Evolutionary conservation across 371 early-diverging fungal species (phyloP).

Genomic region (Apophysomyces sp.): DNA sequence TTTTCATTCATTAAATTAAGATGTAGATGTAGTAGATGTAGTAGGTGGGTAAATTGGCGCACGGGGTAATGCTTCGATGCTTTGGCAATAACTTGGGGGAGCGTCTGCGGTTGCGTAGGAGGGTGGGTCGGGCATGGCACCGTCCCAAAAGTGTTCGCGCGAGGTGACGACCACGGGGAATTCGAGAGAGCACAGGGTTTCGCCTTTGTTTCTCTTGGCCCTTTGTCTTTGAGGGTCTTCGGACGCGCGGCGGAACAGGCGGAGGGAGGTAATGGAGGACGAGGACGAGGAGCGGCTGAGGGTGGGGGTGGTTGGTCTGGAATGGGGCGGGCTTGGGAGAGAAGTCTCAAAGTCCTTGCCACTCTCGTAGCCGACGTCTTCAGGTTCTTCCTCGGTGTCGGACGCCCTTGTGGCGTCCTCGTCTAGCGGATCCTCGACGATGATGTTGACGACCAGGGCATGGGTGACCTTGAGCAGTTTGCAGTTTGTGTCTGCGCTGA

Average conservation of each 20-base stretch:
- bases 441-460: conserved; percentile 24
- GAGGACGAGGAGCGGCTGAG: conserved; percentile 42
- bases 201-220: conserved; percentile 6
- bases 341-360: conserved; percentile 6
- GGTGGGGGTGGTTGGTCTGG: conserved; percentile 27
- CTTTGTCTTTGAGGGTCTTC: conserved; percentile 15
- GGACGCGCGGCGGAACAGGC: conserved; percentile 13
- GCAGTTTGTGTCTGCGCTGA: conserved; percentile 25
- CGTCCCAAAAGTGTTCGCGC: conserved; percentile 40
- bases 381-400: conserved; percentile 4
- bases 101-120: conserved; percentile 35
- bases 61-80: conserved; percentile 34
- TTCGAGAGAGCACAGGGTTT: conserved; percentile 36
- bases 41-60: conserved; percentile 34
- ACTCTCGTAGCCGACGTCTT: conserved; percentile 4
- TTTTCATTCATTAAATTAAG: not conserved
- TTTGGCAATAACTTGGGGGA: conserved; percentile 38
- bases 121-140: conserved; percentile 21
- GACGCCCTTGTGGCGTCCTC: not conserved
- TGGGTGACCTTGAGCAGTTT: conserved; percentile 25
- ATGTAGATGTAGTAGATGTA: not conserved
- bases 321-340: conserved; percentile 14
- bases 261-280: conserved; percentile 32
- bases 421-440: conserved; percentile 15
- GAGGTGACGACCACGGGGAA: conserved; percentile 46